Percentiles rank a stretch among this genome's conserved stretches.
phyloP scores from a whole-genome alignment of 164 flowering plant genomes.

The Aristolochia contorta region DNA sequence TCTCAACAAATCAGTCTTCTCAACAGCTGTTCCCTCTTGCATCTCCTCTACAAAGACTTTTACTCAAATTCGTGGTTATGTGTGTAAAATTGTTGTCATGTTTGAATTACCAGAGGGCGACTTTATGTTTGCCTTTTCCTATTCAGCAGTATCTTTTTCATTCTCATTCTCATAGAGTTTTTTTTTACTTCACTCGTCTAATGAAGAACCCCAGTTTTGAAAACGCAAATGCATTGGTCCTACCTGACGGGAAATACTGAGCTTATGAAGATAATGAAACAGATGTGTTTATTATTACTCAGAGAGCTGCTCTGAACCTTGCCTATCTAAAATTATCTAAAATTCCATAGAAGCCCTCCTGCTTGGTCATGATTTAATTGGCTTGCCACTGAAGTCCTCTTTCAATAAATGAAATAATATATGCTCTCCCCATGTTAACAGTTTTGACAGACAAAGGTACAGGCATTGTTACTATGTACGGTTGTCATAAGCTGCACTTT shows the following conservation, averaged over 20 bases:
- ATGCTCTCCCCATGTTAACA: slow-evolving; percentile 76
- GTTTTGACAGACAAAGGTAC: slow-evolving; percentile 72
- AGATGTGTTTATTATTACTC: slow-evolving; percentile 66
- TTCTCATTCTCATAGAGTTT: too few relatives aligned
- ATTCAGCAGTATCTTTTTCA: too few relatives aligned
- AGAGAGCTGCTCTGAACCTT: slow-evolving; percentile 73
- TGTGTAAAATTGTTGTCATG: too few relatives aligned
- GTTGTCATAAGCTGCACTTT: too few relatives aligned
- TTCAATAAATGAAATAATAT: slow-evolving; percentile 40
- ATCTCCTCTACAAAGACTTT: too few relatives aligned
- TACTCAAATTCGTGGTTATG: too few relatives aligned
- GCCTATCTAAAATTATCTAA: slow-evolving; percentile 71
- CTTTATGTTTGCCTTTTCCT: too few relatives aligned
- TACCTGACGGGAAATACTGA: slow-evolving; percentile 84
- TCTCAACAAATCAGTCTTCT: too few relatives aligned
- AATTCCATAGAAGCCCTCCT: slow-evolving; percentile 57
- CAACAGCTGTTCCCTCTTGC: too few relatives aligned
- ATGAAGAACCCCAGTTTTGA: slow-evolving; percentile 97
- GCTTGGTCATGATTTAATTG: slow-evolving; percentile 86
- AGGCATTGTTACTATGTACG: slow-evolving; percentile 81
- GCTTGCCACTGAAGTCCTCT: slow-evolving; percentile 65
- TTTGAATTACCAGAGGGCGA: too few relatives aligned
- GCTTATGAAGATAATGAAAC: slow-evolving; percentile 78
- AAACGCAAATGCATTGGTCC: slow-evolving; percentile 85
- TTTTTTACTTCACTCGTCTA: too few relatives aligned